These are phyloP conservation scores for Furculomyces boomerangus DNA, from an alignment of 371 early-diverging fungal genomes.

Conservation along the genomic window DNA sequence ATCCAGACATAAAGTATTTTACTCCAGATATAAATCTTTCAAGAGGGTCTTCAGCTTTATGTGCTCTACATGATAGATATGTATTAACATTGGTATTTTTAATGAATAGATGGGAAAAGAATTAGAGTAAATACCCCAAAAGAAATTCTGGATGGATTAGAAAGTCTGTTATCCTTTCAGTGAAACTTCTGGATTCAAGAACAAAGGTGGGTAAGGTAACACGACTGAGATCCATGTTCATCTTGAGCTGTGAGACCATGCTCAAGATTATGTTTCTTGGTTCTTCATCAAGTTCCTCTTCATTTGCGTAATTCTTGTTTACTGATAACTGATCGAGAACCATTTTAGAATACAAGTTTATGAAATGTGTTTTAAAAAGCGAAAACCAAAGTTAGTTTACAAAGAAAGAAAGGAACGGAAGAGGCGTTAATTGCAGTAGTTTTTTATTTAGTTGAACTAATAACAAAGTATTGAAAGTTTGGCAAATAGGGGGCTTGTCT, in stretches of 20 bases:
- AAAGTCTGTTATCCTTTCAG: conserved; percentile 90
- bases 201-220: conserved; percentile 94
- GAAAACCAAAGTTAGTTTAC: too few species aligned
- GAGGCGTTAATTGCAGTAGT: too few species aligned
- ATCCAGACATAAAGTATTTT: conserved; percentile 82
- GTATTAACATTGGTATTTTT: background rate
- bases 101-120: background rate
- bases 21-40: conserved; percentile 79
- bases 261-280: conserved; percentile 68
- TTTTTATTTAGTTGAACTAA: too few species aligned
- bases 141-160: conserved; percentile 84
- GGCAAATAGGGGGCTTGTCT: too few species aligned
- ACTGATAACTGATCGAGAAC: conserved; percentile 15
- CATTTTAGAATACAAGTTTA: conserved; percentile 8
- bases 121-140: conserved; percentile 37
- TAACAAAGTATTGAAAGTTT: too few species aligned
- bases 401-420: too few species aligned
- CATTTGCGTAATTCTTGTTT: conserved; percentile 9
- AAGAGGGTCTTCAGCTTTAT: conserved; percentile 44
- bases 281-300: conserved; percentile 73
- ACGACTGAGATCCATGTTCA: conserved; percentile 71
- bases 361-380: conserved; percentile 4
- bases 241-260: conserved; percentile 69
- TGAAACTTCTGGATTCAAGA: conserved; percentile 85
- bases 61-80: conserved; percentile 23